Percentiles rank a stretch among this genome's conserved stretches.
These are phyloP conservation scores for Fonsecaea pedrosoi DNA, from an alignment of 2,329 filamentous ascomycete species.

Conservation along the genomic window DNA sequence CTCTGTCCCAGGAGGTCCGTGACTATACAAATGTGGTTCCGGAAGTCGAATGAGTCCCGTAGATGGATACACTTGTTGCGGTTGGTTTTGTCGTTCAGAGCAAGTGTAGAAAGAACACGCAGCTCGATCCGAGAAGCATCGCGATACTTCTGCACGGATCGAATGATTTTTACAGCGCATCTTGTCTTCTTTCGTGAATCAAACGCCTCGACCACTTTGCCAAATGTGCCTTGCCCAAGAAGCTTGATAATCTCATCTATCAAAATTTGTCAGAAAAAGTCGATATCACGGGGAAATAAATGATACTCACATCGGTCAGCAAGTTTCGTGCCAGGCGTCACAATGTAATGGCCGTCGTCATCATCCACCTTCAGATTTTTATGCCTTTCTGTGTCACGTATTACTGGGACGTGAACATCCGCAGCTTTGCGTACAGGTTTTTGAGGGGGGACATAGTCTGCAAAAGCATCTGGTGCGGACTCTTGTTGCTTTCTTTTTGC, in stretches of 20 bases:
- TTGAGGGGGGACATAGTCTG: constrained; percentile 83
- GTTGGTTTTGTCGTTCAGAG: constrained; percentile 89
- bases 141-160: constrained; percentile 96
- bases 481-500: constrained; percentile 75
- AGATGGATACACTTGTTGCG: constrained; percentile 96
- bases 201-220: constrained; percentile 93
- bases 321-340: constrained; percentile 82
- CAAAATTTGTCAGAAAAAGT: constrained; percentile 20
- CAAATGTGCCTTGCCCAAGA: constrained; percentile 95
- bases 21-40: constrained; percentile 91
- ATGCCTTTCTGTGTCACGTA: constrained; percentile 54
- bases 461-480: constrained; percentile 71
- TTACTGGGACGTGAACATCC: constrained; percentile 70
- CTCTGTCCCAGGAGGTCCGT: constrained; percentile 85
- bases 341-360: constrained; percentile 96
- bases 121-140: constrained; percentile 95
- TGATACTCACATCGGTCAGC: constrained; percentile 82
- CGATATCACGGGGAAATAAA: neutral
- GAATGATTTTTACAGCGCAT: constrained; percentile 97
- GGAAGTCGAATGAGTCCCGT: constrained; percentile 94
- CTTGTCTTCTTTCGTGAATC: constrained; percentile 78
- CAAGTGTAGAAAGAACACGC: constrained; percentile 86
- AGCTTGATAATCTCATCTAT: constrained; percentile 86
- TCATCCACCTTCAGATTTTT: constrained; percentile 82
- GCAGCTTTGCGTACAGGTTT: constrained; percentile 89